Base-by-base conservation (phyloP, 1,284 basidiomycete species). In the Marasmius oreades region DNA sequence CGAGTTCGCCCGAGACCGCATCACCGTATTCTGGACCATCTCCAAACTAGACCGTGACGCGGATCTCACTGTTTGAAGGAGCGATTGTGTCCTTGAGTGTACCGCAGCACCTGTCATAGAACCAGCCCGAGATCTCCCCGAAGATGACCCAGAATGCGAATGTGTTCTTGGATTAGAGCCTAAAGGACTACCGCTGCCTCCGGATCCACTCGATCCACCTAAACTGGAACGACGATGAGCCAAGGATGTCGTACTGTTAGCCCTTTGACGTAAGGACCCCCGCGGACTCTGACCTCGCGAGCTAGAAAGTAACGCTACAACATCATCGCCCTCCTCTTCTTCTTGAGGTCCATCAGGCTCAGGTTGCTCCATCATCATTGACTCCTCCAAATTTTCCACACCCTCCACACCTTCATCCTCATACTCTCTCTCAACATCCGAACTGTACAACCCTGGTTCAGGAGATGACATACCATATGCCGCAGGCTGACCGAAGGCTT, bases 241-340 rank as follows among this genome's bases (percentile, higher is more conserved):
- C 48, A 59, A 56, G 55, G 69, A 60, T 63, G 71, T 63, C 55
- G 73, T 53, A 42, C 62, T 70, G 55, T 76, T 74, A 5, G 70
- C 71, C 50, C 73, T 71, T 51, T 70, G 73, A n/a, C 76, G 69
- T 26, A 82, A 70, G 23, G 86, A 88, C 3, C 76, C 74, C 34
- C 77, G 76, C 2, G 85, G 86, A 62, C 83, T 85, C 12, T 79
- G 77, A 2, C 70, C 72, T 31, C 44, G 39, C 42, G 73, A 68
- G 54, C 77, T 79, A 55, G 71, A 63, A 48, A 81, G 69, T 33
- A 92, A 71, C 11, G 88, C 90, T 48, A 92, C 82, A 52, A 79
- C 78, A 64, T 91, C 88, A 51, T 89, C 86, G 31, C 78, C 76
- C 67, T 91, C 88, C 10, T 78, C 84, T 51, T 77, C 81, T 59